Conservation (phyloP, 805 yeast genomes). For the Lachancea meyersii region DNA sequence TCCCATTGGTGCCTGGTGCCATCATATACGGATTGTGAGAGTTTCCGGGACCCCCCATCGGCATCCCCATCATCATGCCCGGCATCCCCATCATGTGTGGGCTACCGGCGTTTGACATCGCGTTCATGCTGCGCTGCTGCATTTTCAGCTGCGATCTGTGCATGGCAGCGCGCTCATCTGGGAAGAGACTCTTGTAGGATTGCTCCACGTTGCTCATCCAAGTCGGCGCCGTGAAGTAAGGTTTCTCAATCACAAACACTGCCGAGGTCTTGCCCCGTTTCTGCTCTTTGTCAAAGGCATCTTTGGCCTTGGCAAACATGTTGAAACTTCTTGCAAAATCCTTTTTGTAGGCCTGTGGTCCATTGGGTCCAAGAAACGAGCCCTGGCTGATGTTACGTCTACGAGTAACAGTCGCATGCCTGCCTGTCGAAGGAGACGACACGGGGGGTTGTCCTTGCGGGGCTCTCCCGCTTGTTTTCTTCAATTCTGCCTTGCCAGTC, state of each 20-base stretch:
- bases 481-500: constrained; percentile 19
- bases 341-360: constrained; percentile 31
- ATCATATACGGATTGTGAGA: constrained; percentile 25
- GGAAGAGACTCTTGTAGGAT: constrained; percentile 48
- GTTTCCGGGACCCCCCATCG: constrained; percentile 21
- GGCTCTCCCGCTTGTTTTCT: constrained; percentile 19
- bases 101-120: constrained; percentile 23
- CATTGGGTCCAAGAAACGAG: constrained; percentile 37
- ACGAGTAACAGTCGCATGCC: constrained; percentile 18
- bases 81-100: constrained; percentile 24
- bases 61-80: constrained; percentile 29
- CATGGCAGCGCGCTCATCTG: constrained; percentile 33
- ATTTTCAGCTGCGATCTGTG: constrained; percentile 28
- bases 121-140: constrained; percentile 31
- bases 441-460: constrained; percentile 24
- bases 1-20: constrained; percentile 17
- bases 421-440: constrained; percentile 17
- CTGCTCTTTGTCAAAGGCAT: constrained; percentile 28
- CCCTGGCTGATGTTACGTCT: constrained; percentile 21
- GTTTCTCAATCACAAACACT: constrained; percentile 46
- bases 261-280: constrained; percentile 21
- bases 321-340: constrained; percentile 44
- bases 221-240: constrained; percentile 71
- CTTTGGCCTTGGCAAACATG: constrained; percentile 44
- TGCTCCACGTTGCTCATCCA: constrained; percentile 61